Evolutionary conservation across 1,284 basidiomycete genomes (phyloP), one percentile per base, ranked within the genome.

Genomic region (Schizophyllum commune): DNA sequence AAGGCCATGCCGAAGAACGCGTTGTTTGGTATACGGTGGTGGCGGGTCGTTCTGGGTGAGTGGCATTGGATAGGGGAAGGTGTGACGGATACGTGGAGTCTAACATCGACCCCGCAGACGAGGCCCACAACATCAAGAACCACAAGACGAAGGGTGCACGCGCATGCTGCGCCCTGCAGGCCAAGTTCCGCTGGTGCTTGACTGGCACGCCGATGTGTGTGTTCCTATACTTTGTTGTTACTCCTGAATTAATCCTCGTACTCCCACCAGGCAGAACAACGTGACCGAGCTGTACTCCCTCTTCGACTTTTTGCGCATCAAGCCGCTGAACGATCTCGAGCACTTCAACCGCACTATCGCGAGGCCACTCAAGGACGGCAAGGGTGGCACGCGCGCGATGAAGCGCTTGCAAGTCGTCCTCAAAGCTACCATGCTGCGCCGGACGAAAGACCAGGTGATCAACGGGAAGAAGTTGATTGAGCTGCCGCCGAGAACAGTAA

Each of bases 111-210:
- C 32, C 32, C 55, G n/a, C 61, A 94, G 95, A 98, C 69, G 96
- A 99, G 72, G 96, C 96, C 0, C 96, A 99, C 70, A 95, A 92
- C 69, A 98, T 99, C 78, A 98, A 98, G 81, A 97, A 98, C 69
- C 80, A 86, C 62, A 89, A 83, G 34, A 93, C 96, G 0, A 92
- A 94, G 71, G 82, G 84, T 32, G 88, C 92, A 0, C 79, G 87
- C 53, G 94, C 93, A 0, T 96, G 94, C 63, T 92, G 85, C 62
- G 89, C 81, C 1, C 79, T 99, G 9, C 75, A 86, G 47, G 83
- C 83, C 11, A 92, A 91, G 70, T 95, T 84, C 71, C 82, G 92
- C 56, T 96, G 94, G 94, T 93, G 90, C 71, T 75, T 96, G 61
- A 96, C 93, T 5, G 94, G 93, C 58, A 96, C 94, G 7, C 94